These are phyloP conservation scores for Acanthamoeba healyi DNA, from an alignment of 208 protist species.

Conservation along the genomic window DNA sequence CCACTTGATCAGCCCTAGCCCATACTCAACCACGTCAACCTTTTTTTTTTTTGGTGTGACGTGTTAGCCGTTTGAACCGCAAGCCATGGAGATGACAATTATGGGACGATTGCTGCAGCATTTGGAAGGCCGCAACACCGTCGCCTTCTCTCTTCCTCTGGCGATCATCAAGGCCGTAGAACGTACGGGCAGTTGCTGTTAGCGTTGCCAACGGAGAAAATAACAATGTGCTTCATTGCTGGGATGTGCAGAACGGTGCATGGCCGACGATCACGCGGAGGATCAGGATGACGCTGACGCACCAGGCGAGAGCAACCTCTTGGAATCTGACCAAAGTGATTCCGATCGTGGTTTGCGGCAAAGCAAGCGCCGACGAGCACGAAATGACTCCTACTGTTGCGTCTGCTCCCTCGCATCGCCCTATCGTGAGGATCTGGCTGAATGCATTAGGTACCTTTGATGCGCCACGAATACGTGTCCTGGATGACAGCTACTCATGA, in stretches of 20 bases:
- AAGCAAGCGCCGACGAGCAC: constrained; percentile 8
- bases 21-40: not conserved
- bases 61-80: not conserved
- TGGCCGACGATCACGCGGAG: not conserved
- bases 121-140: constrained; percentile 35
- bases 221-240: too few species aligned
- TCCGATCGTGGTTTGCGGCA: not conserved
- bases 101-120: constrained; percentile 42
- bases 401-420: not conserved
- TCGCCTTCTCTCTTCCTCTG: constrained; percentile 9
- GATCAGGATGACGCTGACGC: not conserved
- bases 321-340: not conserved
- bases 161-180: not conserved
- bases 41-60: not conserved
- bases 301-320: constrained; percentile 1
- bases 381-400: not conserved
- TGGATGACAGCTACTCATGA: too few species aligned
- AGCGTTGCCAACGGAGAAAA: too few species aligned
- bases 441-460: not conserved
- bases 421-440: not conserved
- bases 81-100: constrained; percentile 8
- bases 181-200: not conserved
- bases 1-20: not conserved
- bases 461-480: too few species aligned
- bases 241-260: not conserved